Base-by-base conservation (phyloP, 2,329 filamentous ascomycete species). In the Pseudophaeomoniella oleicola region DNA sequence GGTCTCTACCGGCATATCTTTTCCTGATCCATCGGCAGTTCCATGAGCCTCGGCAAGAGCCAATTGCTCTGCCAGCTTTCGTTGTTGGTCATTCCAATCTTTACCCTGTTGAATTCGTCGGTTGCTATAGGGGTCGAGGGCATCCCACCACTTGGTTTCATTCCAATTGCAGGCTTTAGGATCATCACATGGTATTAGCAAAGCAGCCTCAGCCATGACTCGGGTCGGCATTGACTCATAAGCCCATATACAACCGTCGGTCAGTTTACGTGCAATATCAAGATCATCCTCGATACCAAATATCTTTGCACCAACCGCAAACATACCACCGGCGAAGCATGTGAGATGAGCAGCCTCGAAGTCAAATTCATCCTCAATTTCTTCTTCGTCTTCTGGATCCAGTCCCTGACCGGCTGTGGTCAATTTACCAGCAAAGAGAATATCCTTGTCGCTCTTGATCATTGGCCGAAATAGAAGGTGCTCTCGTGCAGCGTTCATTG, bases 311-410 rank as follows among this genome's bases (percentile, higher is more conserved):
- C 72, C 73, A 0, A 78, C 52, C 0, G 67, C 72, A 41, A 75
- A 69, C 72, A 77, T 77, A 36, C 72, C 73, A 9, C 73, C 73
- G 0, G 67, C 61, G 47, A 72, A 77, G 55, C 73, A 78, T 16
- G 60, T 63, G 11, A 77, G 59, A 50, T 78, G 73, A 36, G 72
- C 65, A 16, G 66, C 63, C 44, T 75, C 64, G 10, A 71, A 63
- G 9, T 63, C 55, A 4, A 71, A 53, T 2, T 56, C 29, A 6
- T 35, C 36, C 10, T 10, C 6, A 6, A 18, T n/a, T 16, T 42
- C 40, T 5, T 37, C 35, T 12, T 30, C 32, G 4, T 37, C 37
- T 18, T 46, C 42, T 11, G 46, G 36, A 2, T 34, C 38, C 29
- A 44, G 37, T 14, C 17, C 5, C 17, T 17, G 15, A 17, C 32